Evolutionary conservation across 805 yeast species (phyloP).

Genomic region (Ogataea haglerorum): DNA sequence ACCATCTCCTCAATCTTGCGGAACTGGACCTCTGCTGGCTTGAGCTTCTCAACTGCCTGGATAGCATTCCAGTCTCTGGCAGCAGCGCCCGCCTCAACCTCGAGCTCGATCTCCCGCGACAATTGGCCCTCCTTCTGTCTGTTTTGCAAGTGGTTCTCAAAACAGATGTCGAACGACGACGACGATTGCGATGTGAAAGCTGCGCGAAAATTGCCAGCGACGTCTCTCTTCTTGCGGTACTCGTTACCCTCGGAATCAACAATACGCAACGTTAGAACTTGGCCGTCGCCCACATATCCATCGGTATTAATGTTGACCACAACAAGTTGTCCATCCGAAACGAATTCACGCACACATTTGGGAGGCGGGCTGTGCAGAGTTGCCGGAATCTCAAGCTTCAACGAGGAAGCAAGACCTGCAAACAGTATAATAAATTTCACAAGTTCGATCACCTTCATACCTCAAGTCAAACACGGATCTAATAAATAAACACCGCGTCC

Average conservation of each 20-base stretch:
- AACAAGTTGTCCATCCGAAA: slow-evolving; percentile 77
- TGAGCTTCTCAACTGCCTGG: slow-evolving; percentile 88
- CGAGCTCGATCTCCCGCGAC: slow-evolving; percentile 77
- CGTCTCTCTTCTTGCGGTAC: slow-evolving; percentile 70
- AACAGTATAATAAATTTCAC: slow-evolving; percentile 4
- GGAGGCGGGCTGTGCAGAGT: slow-evolving; percentile 39
- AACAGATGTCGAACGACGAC: slow-evolving; percentile 88
- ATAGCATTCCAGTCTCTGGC: slow-evolving; percentile 98
- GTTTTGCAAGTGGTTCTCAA: slow-evolving; percentile 57
- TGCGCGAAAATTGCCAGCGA: slow-evolving; percentile 67
- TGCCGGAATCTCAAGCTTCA: slow-evolving; percentile 34
- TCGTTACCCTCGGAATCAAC: slow-evolving; percentile 83
- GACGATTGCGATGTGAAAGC: slow-evolving; percentile 83
- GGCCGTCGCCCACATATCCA: slow-evolving; percentile 86
- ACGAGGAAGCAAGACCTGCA: slow-evolving; percentile 14
- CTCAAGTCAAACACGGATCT: slow-evolving; percentile 6
- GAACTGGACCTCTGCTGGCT: slow-evolving; percentile 88
- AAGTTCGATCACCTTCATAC: slow-evolving; percentile 6
- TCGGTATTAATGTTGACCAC: slow-evolving; percentile 75
- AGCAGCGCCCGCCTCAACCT: slow-evolving; percentile 91
- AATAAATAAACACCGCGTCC: slow-evolving; percentile 10
- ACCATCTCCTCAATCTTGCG: slow-evolving; percentile 83
- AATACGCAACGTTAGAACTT: slow-evolving; percentile 62
- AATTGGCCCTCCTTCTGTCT: slow-evolving; percentile 40
- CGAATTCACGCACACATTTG: slow-evolving; percentile 90